These are phyloP conservation scores for Cladosporium velox DNA, from an alignment of 2,329 filamentous ascomycete species.

Conservation along the genomic window DNA sequence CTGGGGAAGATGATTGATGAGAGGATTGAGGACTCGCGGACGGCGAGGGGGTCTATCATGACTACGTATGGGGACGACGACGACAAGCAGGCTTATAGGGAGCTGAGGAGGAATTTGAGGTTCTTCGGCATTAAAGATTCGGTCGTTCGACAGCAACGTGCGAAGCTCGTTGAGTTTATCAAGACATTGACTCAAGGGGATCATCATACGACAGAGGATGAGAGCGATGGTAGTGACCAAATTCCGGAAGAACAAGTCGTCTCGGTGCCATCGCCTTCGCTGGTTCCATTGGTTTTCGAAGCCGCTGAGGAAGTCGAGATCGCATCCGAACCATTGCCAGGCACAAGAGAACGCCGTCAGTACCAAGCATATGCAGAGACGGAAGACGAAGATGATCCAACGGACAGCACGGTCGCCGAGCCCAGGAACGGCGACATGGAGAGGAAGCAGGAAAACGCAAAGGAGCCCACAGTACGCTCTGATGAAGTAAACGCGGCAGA, in stretches of 20 bases:
- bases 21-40: neutral
- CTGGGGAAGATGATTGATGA: neutral
- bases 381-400: neutral
- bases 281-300: neutral
- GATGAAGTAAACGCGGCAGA: neutral
- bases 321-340: neutral
- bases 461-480: neutral
- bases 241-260: neutral
- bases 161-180: neutral
- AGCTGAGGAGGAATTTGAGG: neutral
- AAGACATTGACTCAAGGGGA: neutral
- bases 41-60: neutral
- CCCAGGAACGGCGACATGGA: neutral
- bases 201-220: neutral
- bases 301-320: neutral
- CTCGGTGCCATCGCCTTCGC: neutral
- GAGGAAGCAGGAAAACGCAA: neutral
- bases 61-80: neutral
- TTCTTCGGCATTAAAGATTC: neutral
- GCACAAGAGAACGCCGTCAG: neutral
- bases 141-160: neutral
- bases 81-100: neutral
- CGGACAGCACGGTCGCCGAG: neutral
- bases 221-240: too few relatives aligned
- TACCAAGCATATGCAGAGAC: conserved; percentile 1